Percentiles rank a stretch among this genome's conserved stretches.
phyloP scores from a whole-genome alignment of 139 green algal genomes.

The Closterium sp. region DNA sequence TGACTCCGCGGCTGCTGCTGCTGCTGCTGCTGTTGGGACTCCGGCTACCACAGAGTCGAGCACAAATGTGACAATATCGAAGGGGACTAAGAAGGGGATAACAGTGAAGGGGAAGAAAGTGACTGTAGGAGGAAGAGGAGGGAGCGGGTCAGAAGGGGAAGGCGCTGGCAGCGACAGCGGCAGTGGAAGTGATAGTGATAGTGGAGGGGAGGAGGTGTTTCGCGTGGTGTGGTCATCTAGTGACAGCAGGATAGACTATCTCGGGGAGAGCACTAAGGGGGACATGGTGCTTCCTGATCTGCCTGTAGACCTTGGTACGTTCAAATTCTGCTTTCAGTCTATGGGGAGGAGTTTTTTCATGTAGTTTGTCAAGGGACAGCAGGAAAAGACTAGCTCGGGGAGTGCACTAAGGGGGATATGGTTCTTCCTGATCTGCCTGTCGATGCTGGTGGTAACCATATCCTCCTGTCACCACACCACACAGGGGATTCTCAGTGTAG shows the following conservation, averaged over 20 bases:
- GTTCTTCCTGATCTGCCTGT: too few species aligned
- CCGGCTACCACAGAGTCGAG: too few species aligned
- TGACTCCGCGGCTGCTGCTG: neutral
- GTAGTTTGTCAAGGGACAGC: neutral
- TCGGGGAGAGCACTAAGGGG: conserved; percentile 49
- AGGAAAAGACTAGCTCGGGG: neutral
- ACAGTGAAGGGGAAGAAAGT: neutral
- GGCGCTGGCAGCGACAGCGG: neutral
- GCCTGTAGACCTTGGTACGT: neutral
- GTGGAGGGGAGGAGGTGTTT: conserved; percentile 10
- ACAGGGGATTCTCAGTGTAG: too few species aligned
- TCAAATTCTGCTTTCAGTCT: too few species aligned
- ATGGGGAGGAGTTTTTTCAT: neutral
- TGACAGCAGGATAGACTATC: conserved; percentile 47
- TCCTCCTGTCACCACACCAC: too few species aligned
- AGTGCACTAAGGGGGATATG: too few species aligned
- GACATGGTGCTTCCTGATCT: conserved; percentile 35
- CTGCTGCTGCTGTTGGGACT: too few species aligned
- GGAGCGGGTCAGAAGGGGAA: neutral
- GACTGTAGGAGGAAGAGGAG: neutral
- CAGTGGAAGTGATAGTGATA: neutral
- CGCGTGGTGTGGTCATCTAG: conserved; percentile 30
- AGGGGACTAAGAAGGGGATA: neutral
- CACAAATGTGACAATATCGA: neutral
- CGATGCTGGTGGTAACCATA: neutral